Evolutionary conservation across 345 rosid species (phyloP).

Genomic region (Gossypium raimondii): DNA sequence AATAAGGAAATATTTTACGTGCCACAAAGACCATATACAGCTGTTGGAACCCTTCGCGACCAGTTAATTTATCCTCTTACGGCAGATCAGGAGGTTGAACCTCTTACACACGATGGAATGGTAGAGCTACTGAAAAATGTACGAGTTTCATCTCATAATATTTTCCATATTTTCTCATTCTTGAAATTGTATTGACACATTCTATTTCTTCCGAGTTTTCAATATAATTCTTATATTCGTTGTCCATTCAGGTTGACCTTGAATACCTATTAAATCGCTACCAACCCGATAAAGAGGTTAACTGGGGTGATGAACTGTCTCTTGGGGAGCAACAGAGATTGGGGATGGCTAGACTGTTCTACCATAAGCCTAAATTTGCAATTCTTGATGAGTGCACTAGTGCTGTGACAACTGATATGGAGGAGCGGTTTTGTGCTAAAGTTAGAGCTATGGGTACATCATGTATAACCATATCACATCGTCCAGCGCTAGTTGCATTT

Average conservation of each 20-base stretch:
- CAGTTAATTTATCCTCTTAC: constrained; percentile 98
- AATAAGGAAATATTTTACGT: constrained; percentile 97
- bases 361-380: constrained; percentile 96
- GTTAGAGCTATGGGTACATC: constrained; percentile 99
- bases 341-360: constrained; percentile 98
- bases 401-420: constrained; percentile 99
- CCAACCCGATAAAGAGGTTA: constrained; percentile 76
- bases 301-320: constrained; percentile 97
- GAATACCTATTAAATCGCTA: constrained; percentile 89
- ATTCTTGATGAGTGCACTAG: constrained; percentile 99
- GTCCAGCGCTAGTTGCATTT: constrained; percentile 96
- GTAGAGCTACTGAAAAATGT: constrained; percentile 89
- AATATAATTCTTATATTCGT: constrained; percentile 13
- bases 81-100: constrained; percentile 56
- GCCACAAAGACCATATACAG: constrained; percentile 97
- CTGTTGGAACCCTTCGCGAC: constrained; percentile 94
- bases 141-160: constrained; percentile 22
- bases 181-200: background rate
- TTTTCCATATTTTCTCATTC: background rate
- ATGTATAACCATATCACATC: constrained; percentile 98
- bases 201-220: constrained; percentile 12
- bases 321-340: constrained; percentile 97
- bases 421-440: constrained; percentile 92
- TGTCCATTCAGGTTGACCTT: constrained; percentile 70
- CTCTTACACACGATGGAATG: constrained; percentile 74